These are phyloP conservation scores for Pythium sukuiense DNA, from an alignment of 352 stramenopile genomes.

Conservation along the genomic window DNA sequence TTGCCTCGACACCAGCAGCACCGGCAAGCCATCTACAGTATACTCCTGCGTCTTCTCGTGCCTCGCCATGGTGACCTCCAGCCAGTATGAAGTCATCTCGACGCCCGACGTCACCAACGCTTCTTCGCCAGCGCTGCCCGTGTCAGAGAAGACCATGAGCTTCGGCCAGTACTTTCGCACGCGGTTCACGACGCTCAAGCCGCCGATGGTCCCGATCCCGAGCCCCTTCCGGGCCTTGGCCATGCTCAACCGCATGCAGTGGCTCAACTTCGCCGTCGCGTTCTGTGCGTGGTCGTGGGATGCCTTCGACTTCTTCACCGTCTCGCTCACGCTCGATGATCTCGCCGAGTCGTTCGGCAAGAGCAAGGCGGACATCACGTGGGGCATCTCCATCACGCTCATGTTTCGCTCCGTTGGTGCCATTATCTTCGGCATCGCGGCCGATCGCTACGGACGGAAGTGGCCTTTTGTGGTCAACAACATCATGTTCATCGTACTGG, in stretches of 20 bases:
- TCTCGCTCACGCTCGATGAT: conserved; percentile 45
- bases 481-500: background rate
- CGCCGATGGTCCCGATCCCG: background rate
- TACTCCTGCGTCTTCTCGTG: too few relatives aligned
- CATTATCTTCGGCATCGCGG: conserved; percentile 43
- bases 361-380: conserved; percentile 46
- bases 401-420: conserved; percentile 47
- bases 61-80: background rate
- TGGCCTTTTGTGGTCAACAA: conserved; percentile 29
- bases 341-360: conserved; percentile 45
- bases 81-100: background rate
- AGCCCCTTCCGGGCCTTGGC: background rate
- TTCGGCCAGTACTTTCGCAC: conserved; percentile 41
- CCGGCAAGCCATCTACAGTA: too few relatives aligned
- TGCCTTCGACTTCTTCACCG: conserved; percentile 60
- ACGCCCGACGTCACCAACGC: background rate
- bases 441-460: conserved; percentile 45
- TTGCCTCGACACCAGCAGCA: background rate
- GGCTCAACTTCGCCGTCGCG: conserved; percentile 5
- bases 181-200: conserved; percentile 35
- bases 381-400: conserved; percentile 55
- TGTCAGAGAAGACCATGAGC: conserved; percentile 21
- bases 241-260: conserved; percentile 32
- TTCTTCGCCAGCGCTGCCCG: background rate
- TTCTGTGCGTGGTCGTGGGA: conserved; percentile 51